phyloP scores from a whole-genome alignment of 2,329 filamentous ascomycete genomes.

The Botrytis elliptica region DNA sequence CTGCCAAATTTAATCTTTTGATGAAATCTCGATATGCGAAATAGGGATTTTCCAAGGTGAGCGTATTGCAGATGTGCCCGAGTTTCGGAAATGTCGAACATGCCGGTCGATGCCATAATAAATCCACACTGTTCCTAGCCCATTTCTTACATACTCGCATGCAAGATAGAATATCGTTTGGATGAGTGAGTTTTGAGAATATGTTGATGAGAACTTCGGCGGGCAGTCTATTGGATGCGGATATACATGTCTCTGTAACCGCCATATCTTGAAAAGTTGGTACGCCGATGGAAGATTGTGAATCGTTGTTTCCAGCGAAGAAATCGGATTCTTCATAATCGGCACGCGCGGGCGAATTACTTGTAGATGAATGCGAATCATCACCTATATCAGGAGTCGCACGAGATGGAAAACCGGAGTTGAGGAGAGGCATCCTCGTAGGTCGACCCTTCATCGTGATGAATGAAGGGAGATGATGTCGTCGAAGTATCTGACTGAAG shows the following conservation, averaged over 20 bases:
- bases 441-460: conserved; percentile 34
- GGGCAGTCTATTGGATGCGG: conserved; percentile 82
- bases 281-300: conserved; percentile 83
- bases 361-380: conserved; percentile 50
- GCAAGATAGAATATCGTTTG: conserved; percentile 77
- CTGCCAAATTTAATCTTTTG: conserved; percentile 85
- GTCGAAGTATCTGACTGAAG: background rate
- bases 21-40: conserved; percentile 90
- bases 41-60: conserved; percentile 70
- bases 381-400: conserved; percentile 35
- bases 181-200: conserved; percentile 77
- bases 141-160: conserved; percentile 94
- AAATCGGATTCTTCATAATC: conserved; percentile 94
- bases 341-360: conserved; percentile 70
- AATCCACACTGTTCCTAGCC: conserved; percentile 87
- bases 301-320: conserved; percentile 86
- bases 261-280: conserved; percentile 75
- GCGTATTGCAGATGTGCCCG: conserved; percentile 74
- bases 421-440: conserved; percentile 31
- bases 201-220: conserved; percentile 94
- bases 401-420: conserved; percentile 32
- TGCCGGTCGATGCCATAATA: conserved; percentile 90
- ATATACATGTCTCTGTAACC: conserved; percentile 64
- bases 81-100: conserved; percentile 87
- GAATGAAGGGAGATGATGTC: background rate